Evolutionary conservation across 2,329 filamentous ascomycete genomes (phyloP).

Genomic region (Talaromyces funiculosus): DNA sequence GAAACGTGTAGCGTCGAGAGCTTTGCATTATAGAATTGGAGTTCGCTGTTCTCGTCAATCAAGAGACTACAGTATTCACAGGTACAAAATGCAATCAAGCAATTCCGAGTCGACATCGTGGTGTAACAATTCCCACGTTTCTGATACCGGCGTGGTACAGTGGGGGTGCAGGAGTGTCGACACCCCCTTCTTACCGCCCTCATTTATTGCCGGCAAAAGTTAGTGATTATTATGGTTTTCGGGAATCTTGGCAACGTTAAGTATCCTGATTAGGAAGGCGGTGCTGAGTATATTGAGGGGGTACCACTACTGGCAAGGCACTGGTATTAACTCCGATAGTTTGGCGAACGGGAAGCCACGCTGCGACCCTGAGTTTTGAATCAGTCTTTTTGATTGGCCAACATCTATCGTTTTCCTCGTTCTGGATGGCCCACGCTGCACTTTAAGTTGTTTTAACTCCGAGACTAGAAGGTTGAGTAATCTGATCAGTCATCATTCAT

Average conservation of each 20-base stretch:
- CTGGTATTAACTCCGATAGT: conserved; percentile 3
- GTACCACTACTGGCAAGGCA: too few relatives aligned
- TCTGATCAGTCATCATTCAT: not conserved
- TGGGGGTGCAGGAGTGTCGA: too few relatives aligned
- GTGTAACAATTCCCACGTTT: conserved; percentile 5
- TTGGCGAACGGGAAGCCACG: not conserved
- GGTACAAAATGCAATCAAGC: not conserved
- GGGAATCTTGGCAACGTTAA: too few relatives aligned
- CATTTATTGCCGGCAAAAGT: too few relatives aligned
- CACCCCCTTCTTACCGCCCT: too few relatives aligned
- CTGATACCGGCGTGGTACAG: not conserved
- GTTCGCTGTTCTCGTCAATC: not conserved
- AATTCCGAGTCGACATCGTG: not conserved
- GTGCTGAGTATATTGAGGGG: too few relatives aligned
- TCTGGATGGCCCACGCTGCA: not conserved
- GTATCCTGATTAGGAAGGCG: too few relatives aligned
- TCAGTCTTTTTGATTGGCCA: not conserved
- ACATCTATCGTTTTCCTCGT: not conserved
- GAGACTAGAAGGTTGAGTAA: not conserved
- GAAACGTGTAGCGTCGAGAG: not conserved
- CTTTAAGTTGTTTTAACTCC: not conserved
- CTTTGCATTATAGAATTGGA: too few relatives aligned
- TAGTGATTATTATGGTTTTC: too few relatives aligned
- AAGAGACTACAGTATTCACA: not conserved
- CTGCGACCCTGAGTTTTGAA: not conserved